phyloP scores from a whole-genome alignment of 371 early-diverging fungal genomes.

The Chytridium lagenaria region DNA sequence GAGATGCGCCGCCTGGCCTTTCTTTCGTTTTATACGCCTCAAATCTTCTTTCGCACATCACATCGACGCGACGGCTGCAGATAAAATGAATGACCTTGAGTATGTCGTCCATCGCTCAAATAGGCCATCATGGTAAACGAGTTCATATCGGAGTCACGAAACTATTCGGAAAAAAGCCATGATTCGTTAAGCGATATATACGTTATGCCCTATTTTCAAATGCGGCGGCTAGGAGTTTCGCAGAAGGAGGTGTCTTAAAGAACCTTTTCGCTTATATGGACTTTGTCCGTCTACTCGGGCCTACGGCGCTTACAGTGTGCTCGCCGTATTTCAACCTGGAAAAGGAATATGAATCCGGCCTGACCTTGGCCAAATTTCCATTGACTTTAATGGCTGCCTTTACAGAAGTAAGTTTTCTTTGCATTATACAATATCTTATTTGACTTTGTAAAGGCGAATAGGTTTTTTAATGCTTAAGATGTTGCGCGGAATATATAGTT shows the following conservation, averaged over 20 bases:
- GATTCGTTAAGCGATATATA: constrained; percentile 71
- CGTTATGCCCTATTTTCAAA: constrained; percentile 85
- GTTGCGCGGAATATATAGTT: constrained; percentile 85
- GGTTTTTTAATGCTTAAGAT: constrained; percentile 88
- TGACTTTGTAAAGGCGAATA: constrained; percentile 74
- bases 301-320: constrained; percentile 56
- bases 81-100: neutral
- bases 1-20: constrained; percentile 68
- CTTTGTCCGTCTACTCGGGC: neutral
- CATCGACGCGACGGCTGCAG: constrained; percentile 34
- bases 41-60: constrained; percentile 74
- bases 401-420: constrained; percentile 74
- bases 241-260: constrained; percentile 77
- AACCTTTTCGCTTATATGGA: constrained; percentile 62
- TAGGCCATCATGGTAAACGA: constrained; percentile 32
- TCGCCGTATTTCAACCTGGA: constrained; percentile 96
- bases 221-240: constrained; percentile 79
- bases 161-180: too few species aligned
- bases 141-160: neutral
- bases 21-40: constrained; percentile 65
- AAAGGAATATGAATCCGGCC: constrained; percentile 51
- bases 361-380: constrained; percentile 62
- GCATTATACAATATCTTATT: neutral
- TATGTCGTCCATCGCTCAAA: constrained; percentile 10
- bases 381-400: constrained; percentile 81